Percentiles rank a stretch among this genome's conserved stretches.
These are phyloP conservation scores for Corylus heterophylla DNA, from an alignment of 306 rosid genomes.

Conservation along the genomic window DNA sequence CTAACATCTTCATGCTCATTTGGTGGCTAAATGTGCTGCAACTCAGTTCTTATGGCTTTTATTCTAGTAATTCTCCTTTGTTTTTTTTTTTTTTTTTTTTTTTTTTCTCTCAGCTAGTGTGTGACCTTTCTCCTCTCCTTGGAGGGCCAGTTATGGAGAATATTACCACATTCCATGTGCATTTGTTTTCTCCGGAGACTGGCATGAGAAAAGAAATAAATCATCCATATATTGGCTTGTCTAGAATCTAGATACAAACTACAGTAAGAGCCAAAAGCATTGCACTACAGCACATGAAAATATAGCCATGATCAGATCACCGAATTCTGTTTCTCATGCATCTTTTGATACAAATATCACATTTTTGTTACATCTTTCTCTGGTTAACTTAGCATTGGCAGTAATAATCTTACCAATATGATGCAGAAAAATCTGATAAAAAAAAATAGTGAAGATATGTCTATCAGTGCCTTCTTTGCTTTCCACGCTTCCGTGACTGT, in stretches of 20 bases:
- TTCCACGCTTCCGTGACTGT: slow-evolving; percentile 59
- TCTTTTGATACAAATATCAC: not conserved
- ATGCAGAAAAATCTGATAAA: not conserved
- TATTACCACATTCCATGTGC: too few relatives aligned
- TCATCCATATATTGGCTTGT: not conserved
- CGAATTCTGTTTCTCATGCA: not conserved
- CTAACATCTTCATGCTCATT: too few relatives aligned
- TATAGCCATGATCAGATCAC: not conserved
- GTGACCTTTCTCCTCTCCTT: too few relatives aligned
- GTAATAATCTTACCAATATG: not conserved
- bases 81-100: too few relatives aligned
- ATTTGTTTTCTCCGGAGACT: too few relatives aligned
- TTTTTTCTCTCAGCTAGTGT: too few relatives aligned
- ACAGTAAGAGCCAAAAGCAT: not conserved
- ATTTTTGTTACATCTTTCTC: not conserved
- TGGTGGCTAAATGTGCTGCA: too few relatives aligned
- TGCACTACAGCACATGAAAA: not conserved
- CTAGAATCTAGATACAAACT: not conserved
- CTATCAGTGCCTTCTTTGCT: slow-evolving; percentile 56
- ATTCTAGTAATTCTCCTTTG: too few relatives aligned
- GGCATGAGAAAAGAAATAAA: too few relatives aligned
- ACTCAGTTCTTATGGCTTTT: too few relatives aligned
- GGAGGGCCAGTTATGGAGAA: too few relatives aligned
- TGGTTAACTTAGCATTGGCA: not conserved
- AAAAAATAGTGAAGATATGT: not conserved